Percentiles rank a stretch among this genome's conserved stretches.
Evolutionary conservation across 805 yeast genomes (phyloP).

Genomic region (Suhomyces kilbournensis): DNA sequence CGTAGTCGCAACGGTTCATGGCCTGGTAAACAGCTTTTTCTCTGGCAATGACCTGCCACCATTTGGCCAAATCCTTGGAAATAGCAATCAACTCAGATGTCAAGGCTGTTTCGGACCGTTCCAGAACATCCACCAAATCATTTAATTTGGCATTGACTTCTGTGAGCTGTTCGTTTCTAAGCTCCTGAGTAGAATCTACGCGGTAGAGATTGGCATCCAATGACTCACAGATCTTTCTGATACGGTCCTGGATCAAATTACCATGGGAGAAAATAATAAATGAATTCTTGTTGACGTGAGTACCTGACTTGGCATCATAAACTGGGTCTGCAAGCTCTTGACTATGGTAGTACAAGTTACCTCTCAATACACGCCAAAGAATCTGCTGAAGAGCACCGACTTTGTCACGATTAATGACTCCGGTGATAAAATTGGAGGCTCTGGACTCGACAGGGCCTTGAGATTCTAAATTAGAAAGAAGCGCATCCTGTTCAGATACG

Average conservation of each 20-base stretch:
- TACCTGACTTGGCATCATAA: conserved; percentile 57
- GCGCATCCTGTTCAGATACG: conserved; percentile 35
- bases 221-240: conserved; percentile 82
- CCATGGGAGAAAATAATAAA: conserved; percentile 95
- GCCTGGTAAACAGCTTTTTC: conserved; percentile 82
- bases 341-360: conserved; percentile 78
- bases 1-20: conserved; percentile 76
- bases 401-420: conserved; percentile 74
- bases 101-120: conserved; percentile 58
- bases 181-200: conserved; percentile 42
- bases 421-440: conserved; percentile 56
- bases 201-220: conserved; percentile 77
- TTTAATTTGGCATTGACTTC: conserved; percentile 25
- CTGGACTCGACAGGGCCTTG: conserved; percentile 26
- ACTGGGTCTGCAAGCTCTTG: conserved; percentile 69
- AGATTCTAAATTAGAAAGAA: conserved; percentile 37
- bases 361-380: conserved; percentile 89
- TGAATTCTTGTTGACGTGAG: conserved; percentile 66
- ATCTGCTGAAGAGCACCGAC: conserved; percentile 73
- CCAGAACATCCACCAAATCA: conserved; percentile 35
- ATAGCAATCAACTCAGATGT: conserved; percentile 75
- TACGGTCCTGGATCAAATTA: conserved; percentile 62
- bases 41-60: conserved; percentile 59
- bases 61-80: conserved; percentile 68
- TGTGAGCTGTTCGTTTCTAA: conserved; percentile 29